A percentile compares a stretch with the other conserved stretches of the same genome.
phyloP scores from a whole-genome alignment of 2,329 filamentous ascomycete genomes.

The Taxawa tesnikishii region DNA sequence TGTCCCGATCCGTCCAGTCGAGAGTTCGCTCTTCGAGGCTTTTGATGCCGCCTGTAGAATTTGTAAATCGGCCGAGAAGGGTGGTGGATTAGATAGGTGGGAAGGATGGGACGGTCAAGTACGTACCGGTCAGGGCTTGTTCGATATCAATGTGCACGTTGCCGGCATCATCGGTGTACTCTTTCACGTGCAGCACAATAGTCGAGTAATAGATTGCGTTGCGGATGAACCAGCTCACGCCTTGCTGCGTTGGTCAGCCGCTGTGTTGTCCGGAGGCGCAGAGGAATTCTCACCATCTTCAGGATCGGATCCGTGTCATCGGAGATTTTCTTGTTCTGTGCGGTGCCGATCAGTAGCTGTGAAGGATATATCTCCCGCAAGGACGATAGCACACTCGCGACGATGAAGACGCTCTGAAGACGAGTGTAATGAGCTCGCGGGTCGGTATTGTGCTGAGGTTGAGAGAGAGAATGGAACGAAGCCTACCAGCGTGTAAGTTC shows the following conservation, averaged over 20 bases:
- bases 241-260: conserved; percentile 17
- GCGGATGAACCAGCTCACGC: conserved; percentile 25
- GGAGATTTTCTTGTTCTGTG: conserved; percentile 65
- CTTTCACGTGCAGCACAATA: conserved; percentile 49
- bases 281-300: conserved; percentile 36
- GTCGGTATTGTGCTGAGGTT: not conserved
- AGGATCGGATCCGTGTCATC: conserved; percentile 58
- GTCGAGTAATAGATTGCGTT: conserved; percentile 53
- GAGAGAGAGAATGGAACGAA: not conserved
- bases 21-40: conserved; percentile 47
- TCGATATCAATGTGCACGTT: conserved; percentile 53
- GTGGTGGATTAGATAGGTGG: too few species aligned
- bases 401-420: too few species aligned
- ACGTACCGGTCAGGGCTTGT: conserved; percentile 59
- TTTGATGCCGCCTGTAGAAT: too few species aligned
- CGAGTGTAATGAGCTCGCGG: not conserved
- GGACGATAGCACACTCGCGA: too few species aligned
- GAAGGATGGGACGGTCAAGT: too few species aligned
- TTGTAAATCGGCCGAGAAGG: too few species aligned
- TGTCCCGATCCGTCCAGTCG: conserved; percentile 49
- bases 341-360: not conserved
- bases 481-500: not conserved
- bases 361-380: not conserved
- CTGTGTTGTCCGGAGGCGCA: not conserved
- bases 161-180: conserved; percentile 34